phyloP scores from a whole-genome alignment of 768 basidiomycete genomes.

The Porphyrellus cyaneotinctus region DNA sequence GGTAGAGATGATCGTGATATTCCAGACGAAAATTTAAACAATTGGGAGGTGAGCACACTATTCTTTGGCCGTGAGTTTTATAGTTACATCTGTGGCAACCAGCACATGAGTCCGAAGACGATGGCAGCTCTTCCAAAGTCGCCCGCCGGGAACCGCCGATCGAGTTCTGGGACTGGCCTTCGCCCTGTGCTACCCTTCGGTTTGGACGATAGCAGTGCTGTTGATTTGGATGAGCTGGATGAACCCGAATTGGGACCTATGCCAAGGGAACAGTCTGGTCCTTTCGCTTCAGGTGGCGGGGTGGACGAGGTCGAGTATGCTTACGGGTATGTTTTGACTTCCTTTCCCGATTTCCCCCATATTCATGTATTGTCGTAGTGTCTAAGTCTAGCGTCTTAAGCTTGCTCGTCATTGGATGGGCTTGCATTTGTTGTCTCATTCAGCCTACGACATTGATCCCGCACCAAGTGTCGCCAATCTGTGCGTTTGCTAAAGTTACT shows the following conservation, averaged over 20 bases:
- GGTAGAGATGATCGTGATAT: conserved; percentile 59
- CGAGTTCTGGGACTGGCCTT: conserved; percentile 79
- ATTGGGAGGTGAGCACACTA: conserved; percentile 79
- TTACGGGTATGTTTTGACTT: conserved; percentile 57
- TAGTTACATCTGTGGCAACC: not conserved
- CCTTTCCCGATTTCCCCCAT: not conserved
- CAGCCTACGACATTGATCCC: not conserved
- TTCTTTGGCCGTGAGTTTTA: conserved; percentile 3
- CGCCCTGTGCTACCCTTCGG: conserved; percentile 78
- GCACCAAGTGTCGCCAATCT: not conserved
- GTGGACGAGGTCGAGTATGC: conserved; percentile 90
- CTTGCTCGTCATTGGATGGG: not conserved
- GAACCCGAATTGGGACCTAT: conserved; percentile 70
- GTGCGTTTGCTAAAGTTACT: too few species aligned
- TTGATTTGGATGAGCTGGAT: conserved; percentile 71
- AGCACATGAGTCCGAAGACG: conserved; percentile 97
- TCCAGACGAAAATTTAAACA: conserved; percentile 80
- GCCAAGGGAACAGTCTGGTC: conserved; percentile 66
- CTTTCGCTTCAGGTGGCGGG: conserved; percentile 75
- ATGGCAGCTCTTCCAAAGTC: conserved; percentile 92
- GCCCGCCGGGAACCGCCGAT: conserved; percentile 75
- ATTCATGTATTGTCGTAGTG: conserved; percentile 20
- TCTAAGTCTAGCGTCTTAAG: conserved; percentile 21
- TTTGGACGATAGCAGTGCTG: conserved; percentile 69
- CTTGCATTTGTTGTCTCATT: not conserved